phyloP scores from a whole-genome alignment of 495 filamentous ascomycete genomes.

The Apiosordaria backusii region DNA sequence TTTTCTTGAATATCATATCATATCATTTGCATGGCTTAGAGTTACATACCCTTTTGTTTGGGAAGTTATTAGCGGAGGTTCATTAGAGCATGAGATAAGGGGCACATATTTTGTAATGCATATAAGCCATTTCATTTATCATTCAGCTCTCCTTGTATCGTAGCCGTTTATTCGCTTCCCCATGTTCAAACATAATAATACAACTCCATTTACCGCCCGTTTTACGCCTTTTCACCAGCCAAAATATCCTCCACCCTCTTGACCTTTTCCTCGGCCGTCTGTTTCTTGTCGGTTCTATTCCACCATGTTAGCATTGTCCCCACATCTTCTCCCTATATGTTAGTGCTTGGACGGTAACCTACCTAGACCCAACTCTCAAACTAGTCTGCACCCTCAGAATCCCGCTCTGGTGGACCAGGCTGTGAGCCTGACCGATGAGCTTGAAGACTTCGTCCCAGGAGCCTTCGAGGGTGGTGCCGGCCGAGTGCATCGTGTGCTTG shows the following conservation, averaged over 20 bases:
- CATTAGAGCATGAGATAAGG: not conserved
- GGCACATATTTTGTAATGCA: not conserved
- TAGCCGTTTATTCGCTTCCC: not conserved
- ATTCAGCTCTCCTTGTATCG: not conserved
- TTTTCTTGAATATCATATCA: not conserved
- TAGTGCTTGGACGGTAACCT: slow-evolving; percentile 22
- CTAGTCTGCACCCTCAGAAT: slow-evolving; percentile 82
- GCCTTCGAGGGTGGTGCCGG: slow-evolving; percentile 89
- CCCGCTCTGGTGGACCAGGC: slow-evolving; percentile 74
- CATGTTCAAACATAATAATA: not conserved
- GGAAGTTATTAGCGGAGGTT: not conserved
- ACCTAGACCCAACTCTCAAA: slow-evolving; percentile 84
- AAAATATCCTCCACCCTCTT: slow-evolving; percentile 45
- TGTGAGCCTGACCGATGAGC: slow-evolving; percentile 88
- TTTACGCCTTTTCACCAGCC: slow-evolving; percentile 1
- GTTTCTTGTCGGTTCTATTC: slow-evolving; percentile 46
- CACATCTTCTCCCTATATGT: not conserved
- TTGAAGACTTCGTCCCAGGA: slow-evolving; percentile 86
- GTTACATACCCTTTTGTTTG: not conserved
- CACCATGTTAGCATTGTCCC: not conserved
- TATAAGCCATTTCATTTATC: not conserved
- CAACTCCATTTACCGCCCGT: not conserved
- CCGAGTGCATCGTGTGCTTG: slow-evolving; percentile 83
- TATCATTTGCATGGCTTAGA: not conserved
- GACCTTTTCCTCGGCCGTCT: slow-evolving; percentile 47